Evolutionary conservation across 768 basidiomycete species (phyloP), one percentile per base, ranked within the genome.

Genomic region (Boletus rubropictus): DNA sequence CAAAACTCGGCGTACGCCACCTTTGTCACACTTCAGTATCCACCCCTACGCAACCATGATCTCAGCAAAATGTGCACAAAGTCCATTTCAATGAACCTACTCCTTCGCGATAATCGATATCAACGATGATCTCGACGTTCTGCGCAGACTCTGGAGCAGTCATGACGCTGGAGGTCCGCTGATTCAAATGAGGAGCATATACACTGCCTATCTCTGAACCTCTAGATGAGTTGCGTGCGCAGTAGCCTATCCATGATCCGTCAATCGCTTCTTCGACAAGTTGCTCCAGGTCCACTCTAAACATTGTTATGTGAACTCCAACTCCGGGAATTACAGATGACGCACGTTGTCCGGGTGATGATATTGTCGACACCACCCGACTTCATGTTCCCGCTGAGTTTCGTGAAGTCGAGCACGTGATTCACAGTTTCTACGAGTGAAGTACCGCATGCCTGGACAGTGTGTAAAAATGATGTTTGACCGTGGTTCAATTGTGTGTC

Each of bases 391-490:
- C 91, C 92, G 51, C 89, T 92, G 20, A 95, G 75, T 61, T 97
- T 97, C 25, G 92, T 95, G 60, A 94, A 97, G 63, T 97, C 94
- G 22, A 97, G 72, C 5, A 97, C 94, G 56, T 97, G 94, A 60
- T 96, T 96, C 40, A 97, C 92, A 0, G 93, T 95, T 70, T 97
- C 94, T 34, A 94, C 89, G 1, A 97, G 76, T 1, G 90, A 91
- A n/a, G 86, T 94, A 12, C 92, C 93, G 60, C 93, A 96, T 6
- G 90, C 92, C 63, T 93, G 88, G 1, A 96, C 89, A 0, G 94
- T 96, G 60, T 92, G 87, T 41, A 96, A 69, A 71, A 92, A 95
- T 0, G 92, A 90, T 9, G 72, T 63, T 64, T 97, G 94, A 11
- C 82, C 82, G 39, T 86, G 81, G 58, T 81, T 86, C 27, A 97